Evolutionary conservation across 768 basidiomycete species (phyloP), one percentile per base, ranked within the genome.

Genomic region (Trametopsis cervina): DNA sequence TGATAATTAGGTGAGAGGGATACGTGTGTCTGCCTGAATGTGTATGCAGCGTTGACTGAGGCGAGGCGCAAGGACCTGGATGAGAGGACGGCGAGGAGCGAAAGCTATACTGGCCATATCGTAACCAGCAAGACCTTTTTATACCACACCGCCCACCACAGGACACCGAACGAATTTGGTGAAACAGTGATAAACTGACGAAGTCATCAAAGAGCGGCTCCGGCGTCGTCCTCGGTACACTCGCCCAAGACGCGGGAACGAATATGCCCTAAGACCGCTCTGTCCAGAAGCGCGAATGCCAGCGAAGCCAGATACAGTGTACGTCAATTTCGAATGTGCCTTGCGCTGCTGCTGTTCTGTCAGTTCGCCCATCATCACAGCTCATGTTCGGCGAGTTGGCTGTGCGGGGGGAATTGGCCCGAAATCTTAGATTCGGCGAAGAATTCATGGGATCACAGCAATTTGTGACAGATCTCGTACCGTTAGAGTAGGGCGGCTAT

Each of bases 161-260:
- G n/a, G 9, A 18, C 20, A 46, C 24, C 45, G 37, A 38, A 46
- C 45, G 45, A 38, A 46, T 46, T 24, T 26, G 45, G 17, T 46
- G 45, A 46, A 46, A 46, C 45, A 17, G 35, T 46, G 45, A 46
- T 46, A 38, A 22, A 36, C 45, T 38, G 45, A 21, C n/a, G 41
- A 20, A 46, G 45, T 46, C 45, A 46, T n/a, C 12, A 20, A 12
- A 15, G 40, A 38, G 37, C 45, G 40, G 36, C 18, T 26, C 24
- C 21, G 45, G 36, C 36, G 45, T 38, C 36, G 36, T 46, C 22
- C 45, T 15, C 36, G 36, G 23, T 21, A 36, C 44, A 22, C 44
- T 38, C 35, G 22, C 36, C 45, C 45, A 10, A 35, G 17, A 10
- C 33, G 10, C 27, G 36, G 22, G 21, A 25, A 12, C 45, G 35